phyloP scores from a whole-genome alignment of 2,329 filamentous ascomycete species.

The Beauveria caledonica region DNA sequence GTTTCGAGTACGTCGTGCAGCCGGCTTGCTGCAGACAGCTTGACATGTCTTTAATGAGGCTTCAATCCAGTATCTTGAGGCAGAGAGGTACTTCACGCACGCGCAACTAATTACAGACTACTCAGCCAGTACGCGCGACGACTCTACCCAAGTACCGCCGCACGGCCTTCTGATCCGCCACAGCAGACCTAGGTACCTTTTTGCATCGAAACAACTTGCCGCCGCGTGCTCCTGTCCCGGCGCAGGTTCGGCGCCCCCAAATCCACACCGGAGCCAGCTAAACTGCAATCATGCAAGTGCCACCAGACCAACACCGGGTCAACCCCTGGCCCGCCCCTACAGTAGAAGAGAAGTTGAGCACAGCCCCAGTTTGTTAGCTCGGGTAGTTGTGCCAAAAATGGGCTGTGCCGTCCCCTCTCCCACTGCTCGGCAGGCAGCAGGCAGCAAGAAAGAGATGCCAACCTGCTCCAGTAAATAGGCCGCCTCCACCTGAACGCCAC shows the following conservation, averaged over 20 bases:
- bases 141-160: too few species aligned
- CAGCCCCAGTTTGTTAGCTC: conserved; percentile 8
- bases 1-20: not conserved
- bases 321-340: conserved; percentile 10
- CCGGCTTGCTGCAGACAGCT: not conserved
- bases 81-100: too few species aligned
- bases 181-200: not conserved
- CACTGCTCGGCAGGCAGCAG: too few species aligned
- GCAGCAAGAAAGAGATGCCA: too few species aligned
- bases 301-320: conserved; percentile 7
- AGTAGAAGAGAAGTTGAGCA: not conserved
- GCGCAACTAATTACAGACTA: too few species aligned
- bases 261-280: not conserved
- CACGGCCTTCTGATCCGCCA: not conserved
- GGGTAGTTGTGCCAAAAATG: conserved; percentile 8
- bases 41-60: too few species aligned
- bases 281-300: conserved; percentile 2
- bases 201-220: not conserved
- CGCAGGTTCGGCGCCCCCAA: conserved; percentile 9
- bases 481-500: too few species aligned
- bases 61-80: too few species aligned
- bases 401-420: not conserved
- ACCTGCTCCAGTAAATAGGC: too few species aligned
- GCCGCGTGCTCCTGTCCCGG: not conserved
- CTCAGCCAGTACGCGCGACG: too few species aligned